Evolutionary conservation across 345 rosid species (phyloP).

Genomic region (Euphorbia pulcherrima): DNA sequence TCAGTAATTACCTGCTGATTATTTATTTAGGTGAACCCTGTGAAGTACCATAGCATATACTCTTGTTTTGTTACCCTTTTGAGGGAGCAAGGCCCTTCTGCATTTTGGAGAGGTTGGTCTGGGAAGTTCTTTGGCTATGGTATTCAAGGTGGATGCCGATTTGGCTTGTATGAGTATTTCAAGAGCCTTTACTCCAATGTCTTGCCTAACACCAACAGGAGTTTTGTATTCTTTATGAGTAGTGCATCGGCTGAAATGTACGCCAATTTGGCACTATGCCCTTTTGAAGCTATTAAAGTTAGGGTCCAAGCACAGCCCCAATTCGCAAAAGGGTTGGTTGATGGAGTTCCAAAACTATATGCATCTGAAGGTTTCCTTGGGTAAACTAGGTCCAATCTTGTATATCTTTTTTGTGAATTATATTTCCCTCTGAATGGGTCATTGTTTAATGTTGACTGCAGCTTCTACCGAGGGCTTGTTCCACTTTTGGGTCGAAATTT

Average conservation of each 20-base stretch:
- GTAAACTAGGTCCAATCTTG: slow-evolving; percentile 18
- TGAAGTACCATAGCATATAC: slow-evolving; percentile 45
- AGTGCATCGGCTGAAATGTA: slow-evolving; percentile 65
- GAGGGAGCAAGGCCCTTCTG: slow-evolving; percentile 48
- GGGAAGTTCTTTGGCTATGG: slow-evolving; percentile 60
- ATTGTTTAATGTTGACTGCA: slow-evolving; percentile 27
- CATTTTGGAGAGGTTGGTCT: slow-evolving; percentile 66
- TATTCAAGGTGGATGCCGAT: slow-evolving; percentile 62
- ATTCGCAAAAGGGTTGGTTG: slow-evolving; percentile 55
- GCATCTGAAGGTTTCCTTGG: slow-evolving; percentile 52
- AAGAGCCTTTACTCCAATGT: slow-evolving; percentile 47
- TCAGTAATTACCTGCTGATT: too few species aligned
- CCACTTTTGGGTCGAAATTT: slow-evolving; percentile 48
- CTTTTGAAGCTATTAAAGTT: slow-evolving; percentile 62
- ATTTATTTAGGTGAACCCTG: slow-evolving; percentile 42
- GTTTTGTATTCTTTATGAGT: slow-evolving; percentile 52
- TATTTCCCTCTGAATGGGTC: not conserved
- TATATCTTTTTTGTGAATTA: not conserved
- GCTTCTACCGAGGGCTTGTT: slow-evolving; percentile 45
- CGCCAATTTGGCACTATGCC: slow-evolving; percentile 54
- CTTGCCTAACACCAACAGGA: slow-evolving; percentile 37
- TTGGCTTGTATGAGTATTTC: slow-evolving; percentile 55
- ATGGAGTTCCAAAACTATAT: slow-evolving; percentile 54
- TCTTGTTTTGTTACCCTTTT: slow-evolving; percentile 42
- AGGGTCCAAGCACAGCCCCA: slow-evolving; percentile 54